A percentile compares a stretch with the other conserved stretches of the same genome.
These are phyloP conservation scores for Ocimum tenuiflorum DNA, from an alignment of 257 asterid genomes.

Conservation along the genomic window DNA sequence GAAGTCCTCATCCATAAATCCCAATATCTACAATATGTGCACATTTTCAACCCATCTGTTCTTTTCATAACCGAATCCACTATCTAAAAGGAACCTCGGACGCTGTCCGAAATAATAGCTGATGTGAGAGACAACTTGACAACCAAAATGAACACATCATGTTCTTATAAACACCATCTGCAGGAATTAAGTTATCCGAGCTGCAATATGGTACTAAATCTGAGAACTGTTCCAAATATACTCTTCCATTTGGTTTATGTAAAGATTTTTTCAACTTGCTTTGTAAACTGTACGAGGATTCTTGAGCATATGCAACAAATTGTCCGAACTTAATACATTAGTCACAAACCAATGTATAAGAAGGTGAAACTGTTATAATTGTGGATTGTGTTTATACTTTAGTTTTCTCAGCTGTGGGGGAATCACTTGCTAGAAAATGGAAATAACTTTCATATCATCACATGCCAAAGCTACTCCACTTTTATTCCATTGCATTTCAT, in stretches of 20 bases:
- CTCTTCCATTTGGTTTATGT: conserved; percentile 8
- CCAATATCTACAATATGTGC: background rate
- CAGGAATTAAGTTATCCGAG: conserved; percentile 23
- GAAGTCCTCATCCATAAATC: background rate
- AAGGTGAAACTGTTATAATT: background rate
- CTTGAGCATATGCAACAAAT: conserved; percentile 9
- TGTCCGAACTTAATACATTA: no score
- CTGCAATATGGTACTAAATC: conserved; percentile 21
- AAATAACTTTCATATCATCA: conserved; percentile 16
- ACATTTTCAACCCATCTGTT: background rate
- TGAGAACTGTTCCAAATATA: conserved; percentile 20
- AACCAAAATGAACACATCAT: background rate
- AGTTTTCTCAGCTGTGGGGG: no score
- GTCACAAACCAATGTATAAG: background rate
- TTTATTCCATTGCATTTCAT: conserved; percentile 14
- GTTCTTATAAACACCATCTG: background rate
- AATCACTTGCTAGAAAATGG: conserved; percentile 27
- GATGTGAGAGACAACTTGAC: background rate
- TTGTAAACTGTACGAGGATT: conserved; percentile 10
- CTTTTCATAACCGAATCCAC: background rate
- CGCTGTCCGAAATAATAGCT: background rate
- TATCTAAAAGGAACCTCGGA: conserved; percentile 12
- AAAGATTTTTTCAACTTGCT: background rate
- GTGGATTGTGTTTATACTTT: background rate
- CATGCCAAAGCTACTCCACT: conserved; percentile 26